Evolutionary conservation across 2,329 filamentous ascomycete species (phyloP), one percentile per base, ranked within the genome.

Genomic region (Endoconidiophora laricicola): DNA sequence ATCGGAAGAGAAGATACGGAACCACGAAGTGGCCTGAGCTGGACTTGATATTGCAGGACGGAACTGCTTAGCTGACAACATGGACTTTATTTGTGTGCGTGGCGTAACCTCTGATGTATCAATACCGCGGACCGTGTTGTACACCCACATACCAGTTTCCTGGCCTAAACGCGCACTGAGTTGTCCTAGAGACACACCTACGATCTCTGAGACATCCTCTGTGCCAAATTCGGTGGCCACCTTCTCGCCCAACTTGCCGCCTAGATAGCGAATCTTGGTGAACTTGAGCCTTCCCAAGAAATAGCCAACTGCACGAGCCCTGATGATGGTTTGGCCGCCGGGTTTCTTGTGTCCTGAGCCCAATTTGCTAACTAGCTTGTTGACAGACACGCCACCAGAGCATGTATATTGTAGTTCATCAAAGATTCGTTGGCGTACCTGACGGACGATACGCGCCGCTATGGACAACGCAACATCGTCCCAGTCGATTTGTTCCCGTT

Each of bases 21-120:
- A 69, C 91, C 91, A 98, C 54, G 79, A 80, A 22, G 76, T 69
- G 1, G 81, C 90, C 61, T 94, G 85, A 20, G 91, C 86, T 16
- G 76, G 67, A 2, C 72, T 81, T 57, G 79, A 83, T 60, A 96
- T 90, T 50, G 74, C 78, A 0, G 91, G 91, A 23, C 85, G 74
- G 60, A 98, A 98, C 0, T 87, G 93, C 62, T 98, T 98, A 18
- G 91, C 88, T 1, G 87, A 95, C 12, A 96, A 71, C 88, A 98
- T 96, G 14, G 84, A 91, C 63, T 96, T 95, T 68, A 95, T 94
- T 59, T 91, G 85, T 1, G 87, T 94, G 47, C 90, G 74, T 24
- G 86, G 76, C 59, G 86, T 95, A 56, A 98, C 86, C 63, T 95
- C 88, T 58, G 83, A 91, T 46, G 71, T 69, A 62, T 98, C 91